Conservation (phyloP, 2,329 filamentous ascomycete species). For the Talaromyces funiculosus region DNA sequence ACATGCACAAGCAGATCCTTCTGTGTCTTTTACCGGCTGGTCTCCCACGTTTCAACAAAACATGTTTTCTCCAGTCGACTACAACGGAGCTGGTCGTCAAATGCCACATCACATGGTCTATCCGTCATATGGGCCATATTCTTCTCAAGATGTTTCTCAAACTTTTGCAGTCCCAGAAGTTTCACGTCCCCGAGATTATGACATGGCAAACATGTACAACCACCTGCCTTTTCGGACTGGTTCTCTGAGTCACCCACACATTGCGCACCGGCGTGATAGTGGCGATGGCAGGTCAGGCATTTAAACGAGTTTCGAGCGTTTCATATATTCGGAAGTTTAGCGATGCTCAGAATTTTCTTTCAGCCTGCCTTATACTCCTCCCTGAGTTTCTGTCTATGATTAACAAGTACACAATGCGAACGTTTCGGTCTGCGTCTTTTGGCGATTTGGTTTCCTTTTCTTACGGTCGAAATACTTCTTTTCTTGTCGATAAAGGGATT, state of each 20-base stretch:
- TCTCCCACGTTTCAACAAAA: slow-evolving; percentile 28
- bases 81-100: slow-evolving; percentile 20
- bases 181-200: slow-evolving; percentile 3
- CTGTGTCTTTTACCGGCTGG: slow-evolving; percentile 27
- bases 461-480: neutral
- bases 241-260: slow-evolving; percentile 26
- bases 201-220: slow-evolving; percentile 6
- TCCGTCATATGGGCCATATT: slow-evolving; percentile 19
- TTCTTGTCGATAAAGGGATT: neutral
- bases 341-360: neutral
- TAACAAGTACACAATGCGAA: neutral
- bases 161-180: slow-evolving; percentile 13
- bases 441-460: neutral
- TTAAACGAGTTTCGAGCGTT: neutral
- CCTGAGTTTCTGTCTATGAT: neutral
- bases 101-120: slow-evolving; percentile 26
- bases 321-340: neutral
- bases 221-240: slow-evolving; percentile 26
- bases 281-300: neutral
- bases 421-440: neutral
- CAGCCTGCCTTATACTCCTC: no score
- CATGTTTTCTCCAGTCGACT: slow-evolving; percentile 30
- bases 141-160: slow-evolving; percentile 17
- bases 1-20: slow-evolving; percentile 19
- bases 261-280: slow-evolving; percentile 7